Evolutionary conservation across 2,329 filamentous ascomycete species (phyloP).

Genomic region (Colletotrichum higginsianum): DNA sequence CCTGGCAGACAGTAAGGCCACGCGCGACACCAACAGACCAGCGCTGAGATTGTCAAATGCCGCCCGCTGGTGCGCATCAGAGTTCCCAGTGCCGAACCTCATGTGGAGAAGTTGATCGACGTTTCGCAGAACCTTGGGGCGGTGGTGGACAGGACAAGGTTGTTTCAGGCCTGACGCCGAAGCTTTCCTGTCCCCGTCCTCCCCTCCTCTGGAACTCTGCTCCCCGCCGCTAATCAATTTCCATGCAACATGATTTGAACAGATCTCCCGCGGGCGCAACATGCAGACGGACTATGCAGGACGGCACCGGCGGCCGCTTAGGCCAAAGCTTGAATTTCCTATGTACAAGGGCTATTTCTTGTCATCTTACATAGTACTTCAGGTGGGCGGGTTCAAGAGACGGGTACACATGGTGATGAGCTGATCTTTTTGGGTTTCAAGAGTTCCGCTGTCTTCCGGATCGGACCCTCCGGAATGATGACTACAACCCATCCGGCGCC

Average conservation of each 20-base stretch:
- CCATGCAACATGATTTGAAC: neutral
- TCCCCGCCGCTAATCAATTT: neutral
- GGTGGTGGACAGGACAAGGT: conserved; percentile 34
- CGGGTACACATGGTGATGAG: neutral
- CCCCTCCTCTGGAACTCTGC: conserved; percentile 5
- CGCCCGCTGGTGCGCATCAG: conserved; percentile 5
- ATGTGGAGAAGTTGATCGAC: conserved; percentile 39
- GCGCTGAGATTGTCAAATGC: neutral
- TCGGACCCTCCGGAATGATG: conserved; percentile 19
- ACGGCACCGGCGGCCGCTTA: neutral
- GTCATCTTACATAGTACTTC: neutral
- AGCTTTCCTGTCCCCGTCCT: conserved; percentile 24
- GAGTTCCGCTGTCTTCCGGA: neutral
- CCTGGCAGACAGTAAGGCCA: neutral
- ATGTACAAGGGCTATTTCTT: neutral
- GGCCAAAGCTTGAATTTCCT: neutral
- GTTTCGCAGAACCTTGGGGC: conserved; percentile 33
- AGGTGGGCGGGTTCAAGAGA: neutral
- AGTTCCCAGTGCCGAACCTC: conserved; percentile 31
- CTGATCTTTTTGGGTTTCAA: neutral
- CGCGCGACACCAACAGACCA: neutral
- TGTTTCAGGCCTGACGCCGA: conserved; percentile 40
- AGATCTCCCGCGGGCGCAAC: neutral
- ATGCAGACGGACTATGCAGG: neutral
- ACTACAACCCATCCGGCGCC: neutral